Evolutionary conservation across 352 stramenopile genomes (phyloP).

Genomic region (Hyaloperonospora arabidopsidis): DNA sequence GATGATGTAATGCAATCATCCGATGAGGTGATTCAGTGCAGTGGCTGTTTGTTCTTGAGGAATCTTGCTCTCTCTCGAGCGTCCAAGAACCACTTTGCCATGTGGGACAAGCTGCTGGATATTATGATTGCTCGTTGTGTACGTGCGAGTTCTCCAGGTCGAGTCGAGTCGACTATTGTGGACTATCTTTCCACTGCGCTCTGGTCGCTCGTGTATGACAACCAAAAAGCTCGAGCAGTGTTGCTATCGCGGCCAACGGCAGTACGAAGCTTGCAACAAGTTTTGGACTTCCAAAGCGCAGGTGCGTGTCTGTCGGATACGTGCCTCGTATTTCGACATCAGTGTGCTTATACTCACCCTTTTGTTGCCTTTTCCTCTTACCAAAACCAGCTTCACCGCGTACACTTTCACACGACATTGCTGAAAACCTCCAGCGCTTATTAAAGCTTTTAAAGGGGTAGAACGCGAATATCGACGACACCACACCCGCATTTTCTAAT

Average conservation of each 20-base stretch:
- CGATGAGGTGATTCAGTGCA: slow-evolving; percentile 19
- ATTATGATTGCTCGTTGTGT: slow-evolving; percentile 26
- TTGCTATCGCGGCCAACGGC: slow-evolving; percentile 26
- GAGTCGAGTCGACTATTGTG: slow-evolving; percentile 7
- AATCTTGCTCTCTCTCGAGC: slow-evolving; percentile 52
- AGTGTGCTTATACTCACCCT: background rate
- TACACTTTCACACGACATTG: slow-evolving; percentile 9
- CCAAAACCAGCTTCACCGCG: background rate
- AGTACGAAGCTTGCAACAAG: slow-evolving; percentile 30
- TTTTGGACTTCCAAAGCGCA: slow-evolving; percentile 14
- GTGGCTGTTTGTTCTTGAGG: slow-evolving; percentile 41
- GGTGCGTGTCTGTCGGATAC: slow-evolving; percentile 11
- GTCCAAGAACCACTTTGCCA: slow-evolving; percentile 43
- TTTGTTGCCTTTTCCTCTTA: background rate
- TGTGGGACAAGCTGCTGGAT: slow-evolving; percentile 50
- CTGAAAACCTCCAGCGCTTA: slow-evolving; percentile 23
- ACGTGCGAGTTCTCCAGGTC: background rate
- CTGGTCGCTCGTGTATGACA: slow-evolving; percentile 55
- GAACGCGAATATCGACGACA: background rate
- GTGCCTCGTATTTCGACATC: too few relatives aligned
- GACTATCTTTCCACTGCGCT: slow-evolving; percentile 36
- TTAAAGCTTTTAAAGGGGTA: slow-evolving; percentile 26
- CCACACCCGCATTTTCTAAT: background rate
- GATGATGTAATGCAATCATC: slow-evolving; percentile 39
- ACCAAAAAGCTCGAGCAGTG: slow-evolving; percentile 47